phyloP scores from a whole-genome alignment of 345 rosid species.

The Gossypium longicalyx region DNA sequence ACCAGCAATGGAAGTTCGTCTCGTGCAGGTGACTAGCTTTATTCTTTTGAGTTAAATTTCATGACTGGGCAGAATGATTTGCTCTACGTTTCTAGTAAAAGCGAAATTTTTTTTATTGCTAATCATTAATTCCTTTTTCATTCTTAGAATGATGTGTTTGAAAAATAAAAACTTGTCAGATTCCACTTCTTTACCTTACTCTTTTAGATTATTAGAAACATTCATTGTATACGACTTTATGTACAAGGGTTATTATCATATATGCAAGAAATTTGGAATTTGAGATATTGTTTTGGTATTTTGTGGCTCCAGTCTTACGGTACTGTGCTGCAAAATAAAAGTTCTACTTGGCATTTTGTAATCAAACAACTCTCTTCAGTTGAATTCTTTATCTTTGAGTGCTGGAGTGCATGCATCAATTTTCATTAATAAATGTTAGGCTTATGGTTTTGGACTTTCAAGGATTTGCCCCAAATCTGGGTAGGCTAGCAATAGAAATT shows the following conservation, averaged over 20 bases:
- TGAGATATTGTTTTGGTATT: neutral
- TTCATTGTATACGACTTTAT: neutral
- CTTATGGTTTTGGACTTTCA: neutral
- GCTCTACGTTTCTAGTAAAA: neutral
- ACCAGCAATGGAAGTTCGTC: conserved; percentile 59
- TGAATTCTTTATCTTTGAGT: neutral
- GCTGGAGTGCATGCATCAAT: neutral
- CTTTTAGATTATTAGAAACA: conserved; percentile 3
- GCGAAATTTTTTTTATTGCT: neutral
- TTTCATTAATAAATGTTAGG: neutral
- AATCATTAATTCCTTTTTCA: neutral
- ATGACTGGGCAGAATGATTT: neutral
- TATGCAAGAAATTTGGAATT: neutral
- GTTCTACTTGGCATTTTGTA: neutral
- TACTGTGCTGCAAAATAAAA: neutral
- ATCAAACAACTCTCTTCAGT: neutral
- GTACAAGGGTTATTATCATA: neutral
- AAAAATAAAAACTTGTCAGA: neutral
- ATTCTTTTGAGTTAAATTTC: conserved; percentile 3
- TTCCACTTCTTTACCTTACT: neutral
- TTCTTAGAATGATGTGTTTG: neutral
- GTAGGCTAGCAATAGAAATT: neutral
- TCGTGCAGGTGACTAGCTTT: conserved; percentile 54
- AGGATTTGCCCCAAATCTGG: neutral
- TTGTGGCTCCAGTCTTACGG: neutral